A percentile compares a stretch with the other conserved stretches of the same genome.
phyloP scores from a whole-genome alignment of 2,329 filamentous ascomycete species.

The Emergomyces orientalis region DNA sequence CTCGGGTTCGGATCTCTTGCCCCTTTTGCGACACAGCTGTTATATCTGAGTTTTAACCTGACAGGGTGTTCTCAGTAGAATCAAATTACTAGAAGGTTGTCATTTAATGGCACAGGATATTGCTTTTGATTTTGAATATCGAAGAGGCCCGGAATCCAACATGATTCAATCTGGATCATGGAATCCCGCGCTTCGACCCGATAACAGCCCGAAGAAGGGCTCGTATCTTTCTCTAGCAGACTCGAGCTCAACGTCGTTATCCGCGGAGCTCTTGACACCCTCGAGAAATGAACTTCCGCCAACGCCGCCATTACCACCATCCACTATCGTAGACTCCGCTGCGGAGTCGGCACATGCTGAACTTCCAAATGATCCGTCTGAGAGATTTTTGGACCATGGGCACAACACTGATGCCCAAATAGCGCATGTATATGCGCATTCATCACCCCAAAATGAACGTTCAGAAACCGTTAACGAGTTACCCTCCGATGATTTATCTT shows the following conservation, averaged over 20 bases:
- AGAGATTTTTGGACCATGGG: background rate
- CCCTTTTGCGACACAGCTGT: slow-evolving; percentile 1
- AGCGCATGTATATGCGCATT: background rate
- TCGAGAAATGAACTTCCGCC: background rate
- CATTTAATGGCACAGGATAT: slow-evolving; percentile 9
- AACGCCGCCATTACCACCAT: background rate
- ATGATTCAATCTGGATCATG: slow-evolving; percentile 33
- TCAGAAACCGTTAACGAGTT: background rate
- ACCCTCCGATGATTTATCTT: background rate
- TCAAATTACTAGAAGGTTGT: background rate
- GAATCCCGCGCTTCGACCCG: slow-evolving; percentile 48
- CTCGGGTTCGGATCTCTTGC: background rate
- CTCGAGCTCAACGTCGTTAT: background rate
- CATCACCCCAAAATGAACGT: background rate
- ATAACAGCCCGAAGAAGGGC: slow-evolving; percentile 22
- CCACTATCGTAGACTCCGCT: background rate
- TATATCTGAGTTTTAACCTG: background rate
- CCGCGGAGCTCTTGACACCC: background rate
- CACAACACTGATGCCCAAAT: background rate
- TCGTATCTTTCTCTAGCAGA: background rate
- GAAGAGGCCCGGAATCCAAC: slow-evolving; percentile 4
- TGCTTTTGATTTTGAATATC: slow-evolving; percentile 2
- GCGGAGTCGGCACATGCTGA: background rate
- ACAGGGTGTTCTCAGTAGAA: background rate
- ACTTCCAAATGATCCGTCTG: background rate